Evolutionary conservation across 2,329 filamentous ascomycete species (phyloP), one percentile per base, ranked within the genome.

Genomic region (Hypoxylon rubiginosum): DNA sequence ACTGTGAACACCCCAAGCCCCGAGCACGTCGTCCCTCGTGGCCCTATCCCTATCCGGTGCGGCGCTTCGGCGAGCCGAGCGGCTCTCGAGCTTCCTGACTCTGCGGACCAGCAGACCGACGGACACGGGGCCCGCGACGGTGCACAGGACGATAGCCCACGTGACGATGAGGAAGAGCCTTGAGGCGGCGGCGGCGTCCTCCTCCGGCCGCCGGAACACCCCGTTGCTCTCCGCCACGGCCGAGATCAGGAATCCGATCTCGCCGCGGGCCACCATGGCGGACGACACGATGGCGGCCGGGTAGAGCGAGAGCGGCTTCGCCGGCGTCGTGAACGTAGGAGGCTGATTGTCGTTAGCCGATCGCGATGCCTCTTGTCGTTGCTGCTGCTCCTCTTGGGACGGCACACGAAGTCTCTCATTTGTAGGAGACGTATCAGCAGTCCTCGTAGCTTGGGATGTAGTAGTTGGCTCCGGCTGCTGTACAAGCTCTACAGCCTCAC

Each of bases 201-300:
- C 58, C 41, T 71, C 68, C 2, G 64, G 32, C 5, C 50, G 54
- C 2, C 65, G 66, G 53, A 85, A 85, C 13, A 84, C 77, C 0
- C 81, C 80, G 1, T 82, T 80, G 49, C 80, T 83, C 71, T 92
- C 84, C 0, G 90, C 90, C 0, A 94, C 77, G 0, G 90, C 88
- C 0, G 90, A 89, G 66, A 96, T 92, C 46, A 95, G 77, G 66
- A 93, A 93, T 0, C 92, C 91, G 34, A 95, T 92, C 75, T 96
- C 92, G 0, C 92, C 92, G n/a, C 92, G 84, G 0, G 92, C 88
- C 0, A 91, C 86, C 92, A 95, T 95, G 2, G 82, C 84, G 17
- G 85, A 81, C 0, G 89, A 89, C 0, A 94, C 79, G 2, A 94
- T 88, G 0, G 85, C 82, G 0, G 88, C 84, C 0, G 91, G 91